Base-by-base conservation (phyloP, 192 early-diverging fungal species). In the Podila minutissima region DNA sequence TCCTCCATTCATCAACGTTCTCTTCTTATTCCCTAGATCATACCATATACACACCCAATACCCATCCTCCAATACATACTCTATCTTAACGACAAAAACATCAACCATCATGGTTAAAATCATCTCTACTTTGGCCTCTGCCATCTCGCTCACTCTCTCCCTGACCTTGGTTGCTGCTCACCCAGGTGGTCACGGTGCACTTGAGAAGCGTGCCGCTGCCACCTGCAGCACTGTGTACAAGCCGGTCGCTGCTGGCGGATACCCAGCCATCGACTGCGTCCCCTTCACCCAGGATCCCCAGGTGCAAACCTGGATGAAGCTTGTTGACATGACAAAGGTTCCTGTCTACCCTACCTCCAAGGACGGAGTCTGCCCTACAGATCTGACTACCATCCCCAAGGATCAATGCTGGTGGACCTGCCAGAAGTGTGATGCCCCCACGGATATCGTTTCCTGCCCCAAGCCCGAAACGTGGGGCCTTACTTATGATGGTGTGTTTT, bases 321-420 rank as follows among this genome's bases (percentile, higher is more conserved):
- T 84, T n/a, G 83, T 84, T 20, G 76, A 84, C 48, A 22, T 82
- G 9, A 41, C 76, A 32, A 75, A 84, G 64, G 46, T 62, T 24
- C 74, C 83, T 28, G 77, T 81, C 57, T 81, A 46, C 67, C 57
- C 77, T 12, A 51, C 53, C 2, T 81, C 77, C 19, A 69, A 59
- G 55, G 51, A 81, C 2, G 77, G 77, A 31, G 77, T 26, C 55
- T 81, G 77, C 58, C 77, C 77, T 1, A 65, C 67, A 8, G 62
- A 81, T 51, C 22, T 61, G 53, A 66, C 75, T 5, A 60, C 65
- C 13, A 78, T 85, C 59, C 62, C 69, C 20, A 74, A 57, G 50
- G 72, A 74, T 50, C 86, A 82, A 57, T 88, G 89, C 66, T 84
- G 85, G 74, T 90, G 89, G 89, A 84, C 87, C 17, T 87, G 84